Base-by-base conservation (phyloP, 1,284 basidiomycete genomes). In the Pisolithus thermaeus region DNA sequence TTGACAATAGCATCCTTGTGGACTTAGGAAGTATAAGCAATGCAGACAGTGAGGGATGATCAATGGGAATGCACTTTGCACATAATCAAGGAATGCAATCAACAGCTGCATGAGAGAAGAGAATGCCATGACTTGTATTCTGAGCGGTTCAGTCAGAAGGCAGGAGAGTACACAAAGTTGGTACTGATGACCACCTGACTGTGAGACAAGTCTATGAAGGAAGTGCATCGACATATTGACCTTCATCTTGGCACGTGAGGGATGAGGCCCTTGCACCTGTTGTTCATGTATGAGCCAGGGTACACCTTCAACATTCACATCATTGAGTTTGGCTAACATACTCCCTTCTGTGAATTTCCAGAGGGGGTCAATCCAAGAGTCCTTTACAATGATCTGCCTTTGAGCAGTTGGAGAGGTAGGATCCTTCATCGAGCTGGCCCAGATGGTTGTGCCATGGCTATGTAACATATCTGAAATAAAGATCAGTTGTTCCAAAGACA, bases 251-350 rank as follows among this genome's bases (percentile, higher is more conserved):
- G 22, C 18, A 40, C 8, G 18, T 40, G n/a, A 18, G 12, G 43
- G 55, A n/a, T 52, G 50, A 36, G 3, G 12, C 3, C 37, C 49
- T 20, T 11, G 25, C 8, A 56, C 55, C 6, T 55, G 55, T 11
- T 55, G 53, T n/a, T 56, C 18, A 2, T 56, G 50, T 1, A 56
- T 35, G 16, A 56, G 7, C 7, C 3, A 39, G 2, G 41, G 47
- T 9, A 54, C 14, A 2, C 47, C 16, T 14, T 43, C 49, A 6
- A 56, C 47, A 1, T 9, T 3, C 3, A 42, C 49, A 3, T 22
- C 12, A 4, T 50, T 40, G 7, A 53, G 7, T 16, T 40, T 48
- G 25, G 7, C 50, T 35, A 52, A 36, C 4, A 55, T 55, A 7
- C 11, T 30, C 4, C 54, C 51, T 40, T 55, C 46, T 0, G n/a